Evolutionary conservation across 1,139 yeast genomes (phyloP).

Genomic region (Scheffersomyces parashehatae): DNA sequence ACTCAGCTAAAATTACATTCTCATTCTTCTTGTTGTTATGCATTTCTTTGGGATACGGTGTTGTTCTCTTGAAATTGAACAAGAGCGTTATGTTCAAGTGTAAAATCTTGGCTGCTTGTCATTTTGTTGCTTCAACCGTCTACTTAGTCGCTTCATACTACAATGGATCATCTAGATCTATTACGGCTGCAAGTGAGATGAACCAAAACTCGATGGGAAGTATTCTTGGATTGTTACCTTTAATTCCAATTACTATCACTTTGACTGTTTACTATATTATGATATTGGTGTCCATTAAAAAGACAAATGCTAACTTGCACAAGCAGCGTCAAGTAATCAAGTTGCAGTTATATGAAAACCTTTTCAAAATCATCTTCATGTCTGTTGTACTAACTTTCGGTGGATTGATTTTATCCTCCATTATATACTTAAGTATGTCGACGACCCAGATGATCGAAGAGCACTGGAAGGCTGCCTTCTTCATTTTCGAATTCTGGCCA

Average conservation of each 20-base stretch:
- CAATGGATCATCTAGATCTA: constrained; percentile 39
- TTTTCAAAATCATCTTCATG: constrained; percentile 72
- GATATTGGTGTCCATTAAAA: constrained; percentile 70
- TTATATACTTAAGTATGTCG: constrained; percentile 73
- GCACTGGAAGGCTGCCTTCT: constrained; percentile 91
- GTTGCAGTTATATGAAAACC: constrained; percentile 76
- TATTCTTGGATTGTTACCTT: constrained; percentile 38
- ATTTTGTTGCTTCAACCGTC: constrained; percentile 66
- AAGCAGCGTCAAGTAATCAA: constrained; percentile 92
- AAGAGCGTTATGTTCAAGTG: constrained; percentile 76
- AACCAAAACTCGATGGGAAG: constrained; percentile 19
- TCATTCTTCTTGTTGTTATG: constrained; percentile 85
- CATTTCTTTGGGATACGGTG: constrained; percentile 92
- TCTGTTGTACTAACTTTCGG: constrained; percentile 53
- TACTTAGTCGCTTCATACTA: constrained; percentile 71
- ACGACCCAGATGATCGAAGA: constrained; percentile 76
- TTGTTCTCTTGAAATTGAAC: constrained; percentile 82
- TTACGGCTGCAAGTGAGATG: constrained; percentile 20
- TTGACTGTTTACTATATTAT: constrained; percentile 73
- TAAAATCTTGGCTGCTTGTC: constrained; percentile 71
- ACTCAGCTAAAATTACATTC: constrained; percentile 80
- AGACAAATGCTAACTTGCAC: constrained; percentile 70
- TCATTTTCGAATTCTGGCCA: constrained; percentile 93
- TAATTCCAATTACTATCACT: constrained; percentile 71
- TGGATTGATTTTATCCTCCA: constrained; percentile 71